Evolutionary conservation across 257 asterid species (phyloP).

Genomic region (Jasminum sambac): DNA sequence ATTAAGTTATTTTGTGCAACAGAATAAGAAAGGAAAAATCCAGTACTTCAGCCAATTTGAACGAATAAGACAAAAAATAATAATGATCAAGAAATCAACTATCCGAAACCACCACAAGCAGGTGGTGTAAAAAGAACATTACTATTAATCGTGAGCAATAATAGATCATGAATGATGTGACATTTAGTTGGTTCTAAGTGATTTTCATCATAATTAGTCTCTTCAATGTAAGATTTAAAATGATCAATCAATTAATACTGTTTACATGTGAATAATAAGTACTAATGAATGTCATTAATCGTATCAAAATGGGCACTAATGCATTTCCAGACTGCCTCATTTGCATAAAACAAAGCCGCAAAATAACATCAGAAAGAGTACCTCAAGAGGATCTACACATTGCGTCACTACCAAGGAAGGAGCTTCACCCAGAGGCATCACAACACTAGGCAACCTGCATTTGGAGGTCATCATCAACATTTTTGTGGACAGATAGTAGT

Average conservation of each 20-base stretch:
- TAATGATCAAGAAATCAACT: background rate
- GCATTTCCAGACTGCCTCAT: background rate
- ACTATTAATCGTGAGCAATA: too few species aligned
- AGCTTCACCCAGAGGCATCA: constrained; percentile 19
- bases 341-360: background rate
- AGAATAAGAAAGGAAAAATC: background rate
- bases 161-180: too few species aligned
- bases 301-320: background rate
- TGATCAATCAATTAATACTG: too few species aligned
- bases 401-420: constrained; percentile 36
- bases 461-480: constrained; percentile 4
- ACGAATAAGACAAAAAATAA: background rate
- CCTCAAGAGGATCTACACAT: constrained; percentile 25
- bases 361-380: background rate
- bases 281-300: background rate
- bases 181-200: too few species aligned
- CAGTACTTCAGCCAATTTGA: background rate
- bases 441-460: constrained; percentile 36
- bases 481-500: background rate
- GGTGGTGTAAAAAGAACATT: too few species aligned
- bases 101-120: background rate
- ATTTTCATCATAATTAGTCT: too few species aligned
- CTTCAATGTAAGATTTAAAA: too few species aligned
- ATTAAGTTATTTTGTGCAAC: background rate
- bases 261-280: too few species aligned